Base-by-base conservation (phyloP, 768 basidiomycete species). In the Russula foetens region DNA sequence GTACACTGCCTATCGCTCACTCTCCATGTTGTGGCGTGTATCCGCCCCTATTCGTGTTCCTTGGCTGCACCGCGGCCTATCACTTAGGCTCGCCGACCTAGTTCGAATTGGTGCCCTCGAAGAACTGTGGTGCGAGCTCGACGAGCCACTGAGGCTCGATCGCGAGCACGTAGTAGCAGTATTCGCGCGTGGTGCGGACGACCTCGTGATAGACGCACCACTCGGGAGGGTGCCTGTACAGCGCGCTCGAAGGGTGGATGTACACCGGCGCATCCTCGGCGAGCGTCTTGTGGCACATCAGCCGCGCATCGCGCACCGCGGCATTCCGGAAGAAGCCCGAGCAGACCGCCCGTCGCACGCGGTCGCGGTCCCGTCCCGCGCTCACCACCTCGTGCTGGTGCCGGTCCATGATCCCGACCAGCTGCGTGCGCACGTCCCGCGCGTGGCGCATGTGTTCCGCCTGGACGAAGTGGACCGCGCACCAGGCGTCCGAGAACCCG, bases 61-160 rank as follows among this genome's bases (percentile, higher is more conserved):
- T 35, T 2, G 35, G 35, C 11, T 7, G 9, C 4, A 35, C 2
- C 35, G 11, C 8, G 2, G 4, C 6, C 8, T 35, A 2, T 35
- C 35, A 11, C 35, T 35, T 11, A 35, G 35, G 83, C 74, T 95
- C 96, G 70, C 90, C 94, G 75, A 98, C 96, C 75, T 97, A 98
- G 76, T 94, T 95, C 55, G 84, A 89, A 72, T 98, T 96, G 3
- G 96, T 93, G 45, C 98, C 92, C 74, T 91, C 91, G 86, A 98
- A 98, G 81, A 97, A 98, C 62, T 94, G 93, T 1, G 97, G 96
- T 8, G 96, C 97, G 24, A 96, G 93, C 69, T 99, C 95, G 19
- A 94, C 90, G 9, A 98, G 83, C 97, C 96, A 99, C 72, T 97
- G 96, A 4, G 97, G 96, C 71, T 99, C 97, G 62, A 99, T 82